phyloP scores from a whole-genome alignment of 176 grass and related monocot species.

The Zea mays region DNA sequence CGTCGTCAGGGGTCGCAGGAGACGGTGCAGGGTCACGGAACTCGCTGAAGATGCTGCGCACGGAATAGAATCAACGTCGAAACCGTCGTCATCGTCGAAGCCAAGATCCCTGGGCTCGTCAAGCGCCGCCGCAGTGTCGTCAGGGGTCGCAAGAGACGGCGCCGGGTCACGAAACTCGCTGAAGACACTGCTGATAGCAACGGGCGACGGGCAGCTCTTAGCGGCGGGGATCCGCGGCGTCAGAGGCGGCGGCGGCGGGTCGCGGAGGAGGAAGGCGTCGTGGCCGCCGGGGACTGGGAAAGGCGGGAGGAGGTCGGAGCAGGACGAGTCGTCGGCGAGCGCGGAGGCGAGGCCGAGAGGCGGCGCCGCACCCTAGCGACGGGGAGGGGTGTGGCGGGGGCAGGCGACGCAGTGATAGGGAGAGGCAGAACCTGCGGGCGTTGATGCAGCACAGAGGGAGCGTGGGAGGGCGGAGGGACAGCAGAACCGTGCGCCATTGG shows the following conservation, averaged over 20 bases:
- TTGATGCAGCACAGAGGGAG: too few species aligned
- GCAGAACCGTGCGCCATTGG: too few species aligned
- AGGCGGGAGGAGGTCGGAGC: background rate
- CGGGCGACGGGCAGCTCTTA: constrained; percentile 42
- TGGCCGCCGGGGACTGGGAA: constrained; percentile 57
- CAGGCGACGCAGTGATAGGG: too few species aligned
- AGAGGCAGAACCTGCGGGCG: too few species aligned
- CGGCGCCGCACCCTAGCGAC: constrained; percentile 22
- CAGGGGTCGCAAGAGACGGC: constrained; percentile 27
- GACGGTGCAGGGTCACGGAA: too few species aligned
- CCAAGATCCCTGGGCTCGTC: constrained; percentile 46
- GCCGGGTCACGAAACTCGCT: constrained; percentile 47
- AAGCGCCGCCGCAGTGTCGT: background rate
- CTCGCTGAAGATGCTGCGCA: too few species aligned
- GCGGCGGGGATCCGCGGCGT: constrained; percentile 15
- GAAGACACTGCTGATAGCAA: constrained; percentile 45
- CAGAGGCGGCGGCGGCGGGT: constrained; percentile 5
- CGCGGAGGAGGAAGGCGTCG: constrained; percentile 65
- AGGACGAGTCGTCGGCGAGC: constrained; percentile 44
- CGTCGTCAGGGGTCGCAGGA: too few species aligned
- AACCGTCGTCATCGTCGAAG: constrained; percentile 59
- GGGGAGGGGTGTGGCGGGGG: constrained; percentile 31
- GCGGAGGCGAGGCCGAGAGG: constrained; percentile 45
- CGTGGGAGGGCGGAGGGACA: too few species aligned
- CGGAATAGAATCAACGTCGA: constrained; percentile 46